Evolutionary conservation across 768 basidiomycete genomes (phyloP), one percentile per base, ranked within the genome.

Genomic region (Hydnomerulius pinastri): DNA sequence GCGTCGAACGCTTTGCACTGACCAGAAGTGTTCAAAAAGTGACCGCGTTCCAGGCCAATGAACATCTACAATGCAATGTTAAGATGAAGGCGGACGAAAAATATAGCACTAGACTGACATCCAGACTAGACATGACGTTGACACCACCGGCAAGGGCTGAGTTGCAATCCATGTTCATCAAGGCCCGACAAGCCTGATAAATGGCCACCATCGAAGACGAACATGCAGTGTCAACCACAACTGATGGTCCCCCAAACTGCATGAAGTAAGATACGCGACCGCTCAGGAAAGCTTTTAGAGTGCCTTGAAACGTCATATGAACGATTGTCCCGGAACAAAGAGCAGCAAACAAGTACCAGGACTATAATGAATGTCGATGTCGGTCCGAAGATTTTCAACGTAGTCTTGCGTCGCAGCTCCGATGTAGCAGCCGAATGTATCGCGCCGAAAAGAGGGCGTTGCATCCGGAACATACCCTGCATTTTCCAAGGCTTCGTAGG

Each of bases 81-180:
- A 59, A 40, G 48, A 44, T 6, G 21, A 36, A 28, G 20, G 39
- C 43, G 55, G 13, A 6, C 25, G 38, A 30, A 11, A 41, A 9
- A 29, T 5, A 13, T 8, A 6, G 38, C 5, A 20, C 49, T 15
- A 24, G 6, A 53, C 84, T 53, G 62, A 89, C 88, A 51, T 89
- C 86, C 6, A 86, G 86, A 63, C 83, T 84, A 1, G 82, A 73
- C 42, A 89, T 80, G 48, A 83, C 61, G 58, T 89, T 88, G 24
- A 89, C 83, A n/a, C 87, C 86, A 20, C 86, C 87, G 15, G 84
- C 88, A 24, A 90, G 67, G 1, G 85, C 85, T 21, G 85, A 76
- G 55, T 77, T 71, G 60, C 87, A 90, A 62, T 90, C 88, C 15
- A 74, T 67, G 48, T 77, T 77, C 66, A 77, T 72, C 25, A 90